These are phyloP conservation scores for Rosa persica DNA, from an alignment of 306 rosid genomes.

Conservation along the genomic window DNA sequence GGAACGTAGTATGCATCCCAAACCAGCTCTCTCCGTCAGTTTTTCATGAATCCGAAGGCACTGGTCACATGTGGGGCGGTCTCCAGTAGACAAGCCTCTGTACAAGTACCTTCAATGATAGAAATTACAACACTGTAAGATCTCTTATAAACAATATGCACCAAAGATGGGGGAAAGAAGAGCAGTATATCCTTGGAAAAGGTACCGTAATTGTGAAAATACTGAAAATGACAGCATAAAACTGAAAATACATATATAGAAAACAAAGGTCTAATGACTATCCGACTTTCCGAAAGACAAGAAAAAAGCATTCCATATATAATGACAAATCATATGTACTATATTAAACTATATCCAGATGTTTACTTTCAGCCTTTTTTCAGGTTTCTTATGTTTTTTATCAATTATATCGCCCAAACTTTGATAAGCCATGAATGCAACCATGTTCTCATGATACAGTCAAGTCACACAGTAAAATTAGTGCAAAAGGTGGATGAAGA, in stretches of 20 bases:
- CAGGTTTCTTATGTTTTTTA: neutral
- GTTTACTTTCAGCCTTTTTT: neutral
- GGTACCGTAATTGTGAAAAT: neutral
- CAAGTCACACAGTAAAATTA: neutral
- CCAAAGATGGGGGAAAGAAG: neutral
- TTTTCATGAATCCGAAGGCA: slow-evolving; percentile 91
- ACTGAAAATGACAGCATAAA: neutral
- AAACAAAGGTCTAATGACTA: neutral
- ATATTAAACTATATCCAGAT: neutral
- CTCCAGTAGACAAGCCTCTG: slow-evolving; percentile 93
- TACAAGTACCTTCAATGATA: slow-evolving; percentile 69
- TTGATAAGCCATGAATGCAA: neutral
- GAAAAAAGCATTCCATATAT: neutral
- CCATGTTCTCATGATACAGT: neutral
- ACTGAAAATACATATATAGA: neutral
- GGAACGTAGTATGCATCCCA: slow-evolving; percentile 88
- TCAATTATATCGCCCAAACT: neutral
- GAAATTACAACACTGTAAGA: slow-evolving; percentile 2
- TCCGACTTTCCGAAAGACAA: neutral
- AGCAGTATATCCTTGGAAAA: neutral
- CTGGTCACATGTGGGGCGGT: slow-evolving; percentile 93
- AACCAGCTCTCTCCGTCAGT: slow-evolving; percentile 85
- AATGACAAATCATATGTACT: neutral
- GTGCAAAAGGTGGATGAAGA: neutral
- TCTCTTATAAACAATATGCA: neutral